Evolutionary conservation across 192 early-diverging fungal species (phyloP).

Genomic region (Coemansia furcata): DNA sequence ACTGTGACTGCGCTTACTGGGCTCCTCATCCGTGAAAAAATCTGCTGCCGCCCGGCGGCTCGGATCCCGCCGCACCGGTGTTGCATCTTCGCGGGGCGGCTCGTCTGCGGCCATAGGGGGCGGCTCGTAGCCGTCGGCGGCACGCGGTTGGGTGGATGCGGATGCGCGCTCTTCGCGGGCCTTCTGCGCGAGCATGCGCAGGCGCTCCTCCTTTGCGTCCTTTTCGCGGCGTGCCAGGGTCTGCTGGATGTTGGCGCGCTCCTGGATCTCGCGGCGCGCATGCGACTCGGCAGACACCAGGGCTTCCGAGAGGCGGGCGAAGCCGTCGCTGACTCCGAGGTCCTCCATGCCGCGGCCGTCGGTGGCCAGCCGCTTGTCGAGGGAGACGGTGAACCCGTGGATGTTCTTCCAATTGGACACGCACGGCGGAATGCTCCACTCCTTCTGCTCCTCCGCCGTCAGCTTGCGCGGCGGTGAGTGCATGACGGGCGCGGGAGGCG

Average conservation of each 20-base stretch:
- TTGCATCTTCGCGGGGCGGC: constrained; percentile 1
- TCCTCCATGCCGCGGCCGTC: constrained; percentile 96
- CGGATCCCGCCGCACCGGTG: constrained; percentile 6
- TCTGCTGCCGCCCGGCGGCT: constrained; percentile 26
- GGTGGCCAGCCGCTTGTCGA: constrained; percentile 97
- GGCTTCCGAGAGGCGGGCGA: constrained; percentile 94
- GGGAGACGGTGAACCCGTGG: constrained; percentile 97
- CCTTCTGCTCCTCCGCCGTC: constrained; percentile 91
- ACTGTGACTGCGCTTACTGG: constrained; percentile 1
- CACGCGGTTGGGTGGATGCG: constrained; percentile 2
- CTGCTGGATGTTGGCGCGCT: constrained; percentile 86
- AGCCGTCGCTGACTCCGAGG: constrained; percentile 88
- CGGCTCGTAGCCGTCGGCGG: constrained; percentile 12
- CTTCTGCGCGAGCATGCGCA: constrained; percentile 86
- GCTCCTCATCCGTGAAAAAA: constrained; percentile 19
- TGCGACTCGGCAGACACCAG: constrained; percentile 89
- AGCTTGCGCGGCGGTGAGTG: constrained; percentile 97
- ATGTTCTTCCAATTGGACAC: constrained; percentile 99
- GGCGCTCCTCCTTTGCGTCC: constrained; percentile 86
- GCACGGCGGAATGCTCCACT: constrained; percentile 98
- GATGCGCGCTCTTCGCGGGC: constrained; percentile 85
- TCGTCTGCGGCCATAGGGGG: constrained; percentile 10
- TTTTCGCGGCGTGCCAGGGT: constrained; percentile 93
- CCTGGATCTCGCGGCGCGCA: constrained; percentile 89
- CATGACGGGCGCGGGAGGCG: constrained; percentile 95